phyloP scores from a whole-genome alignment of 2,329 filamentous ascomycete genomes.

The Penicillium sp. region DNA sequence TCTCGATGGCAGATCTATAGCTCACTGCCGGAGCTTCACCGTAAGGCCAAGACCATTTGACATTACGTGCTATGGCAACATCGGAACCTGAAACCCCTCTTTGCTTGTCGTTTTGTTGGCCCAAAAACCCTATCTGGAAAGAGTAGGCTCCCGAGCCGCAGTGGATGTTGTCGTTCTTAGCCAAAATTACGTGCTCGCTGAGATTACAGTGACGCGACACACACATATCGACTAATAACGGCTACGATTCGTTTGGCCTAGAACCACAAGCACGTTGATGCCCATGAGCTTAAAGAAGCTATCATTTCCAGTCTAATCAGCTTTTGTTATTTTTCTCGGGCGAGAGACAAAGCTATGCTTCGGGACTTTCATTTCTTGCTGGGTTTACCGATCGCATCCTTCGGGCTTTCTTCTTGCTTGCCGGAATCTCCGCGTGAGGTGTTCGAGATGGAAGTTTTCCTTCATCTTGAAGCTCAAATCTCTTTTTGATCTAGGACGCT shows the following conservation, averaged over 20 bases:
- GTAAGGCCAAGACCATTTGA: slow-evolving; percentile 5
- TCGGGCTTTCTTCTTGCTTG: background rate
- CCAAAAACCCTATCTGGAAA: background rate
- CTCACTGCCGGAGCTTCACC: slow-evolving; percentile 5
- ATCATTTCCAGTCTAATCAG: background rate
- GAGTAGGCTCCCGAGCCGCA: background rate
- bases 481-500: background rate
- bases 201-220: slow-evolving; percentile 9
- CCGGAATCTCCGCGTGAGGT: background rate
- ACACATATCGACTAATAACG: background rate
- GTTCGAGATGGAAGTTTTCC: background rate
- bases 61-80: slow-evolving; percentile 23
- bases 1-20: slow-evolving; percentile 3
- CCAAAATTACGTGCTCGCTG: slow-evolving; percentile 41
- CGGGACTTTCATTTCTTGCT: background rate
- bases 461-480: background rate
- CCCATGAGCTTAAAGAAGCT: background rate
- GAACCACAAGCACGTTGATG: background rate
- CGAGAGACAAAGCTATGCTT: slow-evolving; percentile 4
- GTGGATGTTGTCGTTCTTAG: slow-evolving; percentile 32
- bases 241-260: background rate
- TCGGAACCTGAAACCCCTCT: background rate
- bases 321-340: background rate
- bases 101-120: background rate
- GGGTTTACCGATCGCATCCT: background rate